Conservation (phyloP, 805 yeast genomes). For the Ogataea wickerhamii region DNA sequence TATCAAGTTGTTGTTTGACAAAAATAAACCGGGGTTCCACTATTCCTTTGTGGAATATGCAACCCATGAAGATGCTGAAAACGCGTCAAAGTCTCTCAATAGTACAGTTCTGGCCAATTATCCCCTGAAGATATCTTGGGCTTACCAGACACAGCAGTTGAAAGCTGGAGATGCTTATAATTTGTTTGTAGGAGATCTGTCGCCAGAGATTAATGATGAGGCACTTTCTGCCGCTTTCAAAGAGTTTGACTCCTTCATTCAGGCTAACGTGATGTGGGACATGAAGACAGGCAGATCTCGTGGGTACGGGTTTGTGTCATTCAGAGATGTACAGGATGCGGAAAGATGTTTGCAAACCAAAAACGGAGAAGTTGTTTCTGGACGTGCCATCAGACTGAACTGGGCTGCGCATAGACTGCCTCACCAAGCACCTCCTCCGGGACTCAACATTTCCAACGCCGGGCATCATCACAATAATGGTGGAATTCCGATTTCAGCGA, state of each 20-base stretch:
- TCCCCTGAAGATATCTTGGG: conserved; percentile 71
- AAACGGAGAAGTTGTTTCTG: conserved; percentile 71
- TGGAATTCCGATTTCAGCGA: conserved; percentile 6
- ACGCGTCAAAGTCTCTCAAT: conserved; percentile 58
- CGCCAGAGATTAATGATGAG: conserved; percentile 80
- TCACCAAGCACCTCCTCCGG: conserved; percentile 24
- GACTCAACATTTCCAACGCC: conserved; percentile 15
- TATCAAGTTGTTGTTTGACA: conserved; percentile 72
- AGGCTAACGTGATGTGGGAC: conserved; percentile 97
- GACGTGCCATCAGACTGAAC: conserved; percentile 76
- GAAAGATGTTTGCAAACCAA: conserved; percentile 65
- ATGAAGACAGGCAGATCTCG: conserved; percentile 90
- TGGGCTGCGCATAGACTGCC: conserved; percentile 79
- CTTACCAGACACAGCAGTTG: conserved; percentile 75
- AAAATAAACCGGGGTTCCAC: conserved; percentile 67
- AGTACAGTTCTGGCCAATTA: conserved; percentile 51
- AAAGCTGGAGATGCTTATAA: conserved; percentile 55
- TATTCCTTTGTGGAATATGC: conserved; percentile 83
- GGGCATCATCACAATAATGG: conserved; percentile 13
- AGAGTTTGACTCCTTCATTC: conserved; percentile 56
- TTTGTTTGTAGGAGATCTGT: conserved; percentile 82
- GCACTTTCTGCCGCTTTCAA: conserved; percentile 54
- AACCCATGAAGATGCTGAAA: conserved; percentile 52
- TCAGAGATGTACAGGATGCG: conserved; percentile 63
- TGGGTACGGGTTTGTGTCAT: conserved; percentile 89